These are phyloP conservation scores for grape (Vitis vinifera) DNA, from an alignment of 164 flowering plant species.

Conservation along the genomic window ASM3070453v1 NC_081806.1:74001-74500, in stretches of 20 bases:
- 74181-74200: not conserved
- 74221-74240: constrained; percentile 16
- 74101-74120: not conserved
- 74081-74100: not conserved
- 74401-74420: too few relatives aligned
- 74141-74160: constrained; percentile 4
- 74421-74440: too few relatives aligned
- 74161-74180: constrained; percentile 4
- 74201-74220: not conserved
- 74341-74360: constrained; percentile 42
- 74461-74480: constrained; percentile 49
- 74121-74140: not conserved
- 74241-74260: constrained; percentile 9
- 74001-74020: not conserved
- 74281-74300: constrained; percentile 29
- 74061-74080: not conserved
- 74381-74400: too few relatives aligned
- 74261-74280: constrained; percentile 21
- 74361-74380: constrained; percentile 18
- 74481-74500: constrained; percentile 45
- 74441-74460: constrained; percentile 20
- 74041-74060: constrained; percentile 1
- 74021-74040: too few relatives aligned
- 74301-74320: constrained; percentile 42
- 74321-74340: constrained; percentile 33